Percentiles rank a stretch among this genome's conserved stretches.
Evolutionary conservation across 2,329 filamentous ascomycete genomes (phyloP).

Genomic region (Hypoxylon sp.): DNA sequence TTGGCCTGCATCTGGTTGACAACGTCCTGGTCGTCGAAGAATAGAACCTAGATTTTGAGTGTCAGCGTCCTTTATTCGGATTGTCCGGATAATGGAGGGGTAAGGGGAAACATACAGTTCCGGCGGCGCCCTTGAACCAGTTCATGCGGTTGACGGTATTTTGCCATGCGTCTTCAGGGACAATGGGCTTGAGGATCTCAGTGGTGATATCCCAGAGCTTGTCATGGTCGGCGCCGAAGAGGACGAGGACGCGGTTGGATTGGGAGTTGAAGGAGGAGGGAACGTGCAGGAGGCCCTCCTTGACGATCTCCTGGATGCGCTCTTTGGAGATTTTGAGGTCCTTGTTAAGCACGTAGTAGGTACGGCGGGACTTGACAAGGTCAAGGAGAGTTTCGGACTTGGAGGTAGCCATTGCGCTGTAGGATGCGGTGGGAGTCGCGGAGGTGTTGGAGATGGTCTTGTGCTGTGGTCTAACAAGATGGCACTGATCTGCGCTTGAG

Average conservation of each 20-base stretch:
- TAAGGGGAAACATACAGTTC: conserved; percentile 71
- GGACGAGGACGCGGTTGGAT: conserved; percentile 80
- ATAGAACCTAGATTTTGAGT: conserved; percentile 71
- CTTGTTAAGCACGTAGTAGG: conserved; percentile 76
- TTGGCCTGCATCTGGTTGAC: conserved; percentile 76
- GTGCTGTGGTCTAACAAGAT: conserved; percentile 21
- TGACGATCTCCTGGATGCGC: conserved; percentile 74
- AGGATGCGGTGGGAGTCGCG: conserved; percentile 26
- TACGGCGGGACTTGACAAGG: conserved; percentile 76
- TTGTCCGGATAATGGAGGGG: not conserved
- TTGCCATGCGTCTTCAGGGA: conserved; percentile 74
- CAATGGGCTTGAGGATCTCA: conserved; percentile 74
- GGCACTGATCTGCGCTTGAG: conserved; percentile 38
- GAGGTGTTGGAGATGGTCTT: conserved; percentile 10
- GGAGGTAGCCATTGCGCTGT: conserved; percentile 57
- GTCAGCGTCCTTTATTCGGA: not conserved
- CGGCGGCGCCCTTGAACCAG: conserved; percentile 78
- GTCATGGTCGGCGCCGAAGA: conserved; percentile 86
- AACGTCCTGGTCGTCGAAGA: conserved; percentile 82
- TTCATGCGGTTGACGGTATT: conserved; percentile 58
- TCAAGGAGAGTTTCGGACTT: conserved; percentile 69
- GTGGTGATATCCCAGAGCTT: conserved; percentile 84
- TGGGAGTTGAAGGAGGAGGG: conserved; percentile 93
- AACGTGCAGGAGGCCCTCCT: conserved; percentile 73
- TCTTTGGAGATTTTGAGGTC: conserved; percentile 68